Percentiles rank a stretch among this genome's conserved stretches.
Conservation (phyloP, 1,139 yeast genomes). For the Scheffersomyces parashehatae region DNA sequence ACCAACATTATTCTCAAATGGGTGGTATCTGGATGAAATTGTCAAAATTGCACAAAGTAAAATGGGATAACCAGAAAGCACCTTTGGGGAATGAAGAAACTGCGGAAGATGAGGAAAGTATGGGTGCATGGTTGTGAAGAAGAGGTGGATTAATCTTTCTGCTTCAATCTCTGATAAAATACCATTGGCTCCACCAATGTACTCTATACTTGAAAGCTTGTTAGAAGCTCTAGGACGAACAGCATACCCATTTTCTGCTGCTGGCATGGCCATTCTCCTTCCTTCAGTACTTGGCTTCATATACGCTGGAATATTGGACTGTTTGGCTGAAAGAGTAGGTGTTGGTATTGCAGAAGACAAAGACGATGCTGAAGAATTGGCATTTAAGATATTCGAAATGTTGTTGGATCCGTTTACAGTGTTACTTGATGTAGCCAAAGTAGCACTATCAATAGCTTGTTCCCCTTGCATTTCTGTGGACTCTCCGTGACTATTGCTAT, state of each 20-base stretch:
- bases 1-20: slow-evolving; percentile 42
- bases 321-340: not conserved
- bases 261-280: slow-evolving; percentile 37
- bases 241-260: slow-evolving; percentile 47
- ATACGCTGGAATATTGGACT: slow-evolving; percentile 13
- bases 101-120: slow-evolving; percentile 85
- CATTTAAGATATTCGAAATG: not conserved
- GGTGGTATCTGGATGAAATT: slow-evolving; percentile 73
- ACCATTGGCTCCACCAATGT: slow-evolving; percentile 59
- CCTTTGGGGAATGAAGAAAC: slow-evolving; percentile 65
- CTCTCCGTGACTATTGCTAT: slow-evolving; percentile 1
- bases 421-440: not conserved
- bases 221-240: slow-evolving; percentile 58
- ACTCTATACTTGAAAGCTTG: slow-evolving; percentile 59
- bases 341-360: not conserved
- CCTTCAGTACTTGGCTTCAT: slow-evolving; percentile 8
- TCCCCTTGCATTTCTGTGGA: not conserved
- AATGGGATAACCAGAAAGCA: slow-evolving; percentile 76
- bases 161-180: slow-evolving; percentile 71
- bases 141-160: slow-evolving; percentile 57
- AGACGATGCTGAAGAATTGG: not conserved
- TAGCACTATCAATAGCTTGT: not conserved
- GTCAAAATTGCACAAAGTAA: slow-evolving; percentile 78
- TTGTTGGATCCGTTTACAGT: too few relatives aligned
- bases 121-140: slow-evolving; percentile 81